phyloP scores from a whole-genome alignment of 1,284 basidiomycete genomes.

The Trametes hirsuta region DNA sequence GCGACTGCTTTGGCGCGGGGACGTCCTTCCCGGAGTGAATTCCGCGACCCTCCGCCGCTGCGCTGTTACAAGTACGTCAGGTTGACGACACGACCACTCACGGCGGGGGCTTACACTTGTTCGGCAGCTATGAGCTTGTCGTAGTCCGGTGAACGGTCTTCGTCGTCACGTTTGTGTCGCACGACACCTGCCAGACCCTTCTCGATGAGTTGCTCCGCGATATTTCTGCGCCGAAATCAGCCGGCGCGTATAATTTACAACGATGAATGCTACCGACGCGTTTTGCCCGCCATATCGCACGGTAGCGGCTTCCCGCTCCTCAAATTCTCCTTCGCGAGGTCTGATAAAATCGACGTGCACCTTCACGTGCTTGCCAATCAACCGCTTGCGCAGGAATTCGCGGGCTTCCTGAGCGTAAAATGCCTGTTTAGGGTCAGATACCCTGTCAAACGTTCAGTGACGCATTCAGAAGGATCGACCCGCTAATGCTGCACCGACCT shows the following conservation, averaged over 20 bases:
- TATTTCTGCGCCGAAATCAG: constrained; percentile 58
- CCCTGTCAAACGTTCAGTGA: constrained; percentile 43
- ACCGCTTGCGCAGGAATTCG: constrained; percentile 87
- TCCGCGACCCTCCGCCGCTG: constrained; percentile 79
- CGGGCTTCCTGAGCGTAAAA: constrained; percentile 91
- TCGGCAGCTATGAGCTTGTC: constrained; percentile 96
- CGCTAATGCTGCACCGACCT: constrained; percentile 52
- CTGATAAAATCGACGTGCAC: constrained; percentile 87
- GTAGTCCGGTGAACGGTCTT: constrained; percentile 92
- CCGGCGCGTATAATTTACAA: neutral
- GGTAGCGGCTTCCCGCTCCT: constrained; percentile 91
- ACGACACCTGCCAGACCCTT: constrained; percentile 91
- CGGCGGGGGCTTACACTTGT: constrained; percentile 66
- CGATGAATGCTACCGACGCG: constrained; percentile 47
- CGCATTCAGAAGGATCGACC: neutral
- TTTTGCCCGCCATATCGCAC: constrained; percentile 83
- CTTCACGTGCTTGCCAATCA: constrained; percentile 91
- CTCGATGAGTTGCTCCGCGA: constrained; percentile 92
- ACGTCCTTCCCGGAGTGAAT: constrained; percentile 94
- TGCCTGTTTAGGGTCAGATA: constrained; percentile 86
- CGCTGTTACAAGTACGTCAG: constrained; percentile 47
- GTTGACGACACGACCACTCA: neutral
- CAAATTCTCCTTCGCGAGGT: constrained; percentile 92
- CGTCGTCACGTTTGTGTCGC: constrained; percentile 93
- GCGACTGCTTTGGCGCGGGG: constrained; percentile 66